Base-by-base conservation (phyloP, 2,329 filamentous ascomycete genomes). In the Penicillium crustosum region DNA sequence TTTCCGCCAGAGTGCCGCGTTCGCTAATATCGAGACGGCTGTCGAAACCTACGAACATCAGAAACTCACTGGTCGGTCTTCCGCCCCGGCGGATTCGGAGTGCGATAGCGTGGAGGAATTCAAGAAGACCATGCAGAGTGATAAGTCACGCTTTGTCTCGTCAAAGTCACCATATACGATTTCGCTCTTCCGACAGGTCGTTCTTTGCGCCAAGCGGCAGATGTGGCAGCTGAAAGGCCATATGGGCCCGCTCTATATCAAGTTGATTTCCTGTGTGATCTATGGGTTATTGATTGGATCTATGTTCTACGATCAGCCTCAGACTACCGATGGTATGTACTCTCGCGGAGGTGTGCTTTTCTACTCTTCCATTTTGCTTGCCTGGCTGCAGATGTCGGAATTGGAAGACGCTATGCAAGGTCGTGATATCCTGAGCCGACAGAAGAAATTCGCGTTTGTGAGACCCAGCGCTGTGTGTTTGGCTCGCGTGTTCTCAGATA, bases 191-290 rank as follows among this genome's bases (percentile, higher is more conserved):
- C 81, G 84, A 2, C 90, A 93, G 72, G 84, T 93, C 2, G 59
- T 67, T 2, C 54, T 73, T n/a, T 74, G 71, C 51, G 87, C 85
- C 0, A 81, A 85, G 61, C 83, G 90, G 25, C 89, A 93, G 70
- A 83, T 89, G 54, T 91, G 89, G 87, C 82, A 93, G 41, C 83
- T 91, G 31, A 82, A 83, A 62, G 89, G 89, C 19, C 88, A 94
- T 70, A 84, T 81, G 55, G 83, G 84, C 1, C 87, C 89, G 0
- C 77, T 93, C 0, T 86, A 85, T 68, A 91, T 88, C 47, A 92
- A 91, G 62, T 79, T 89, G 51, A 86, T 89, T 70, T 89, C 89
- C 66, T 88, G 89, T 62, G 76, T 92, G 50, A 80, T 86, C 52
- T 88, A 89, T 68, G 82, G 78, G 33, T 78, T 93, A 15, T 86